These are phyloP conservation scores for Fennellomyces sp. DNA, from an alignment of 371 early-diverging fungal genomes.

Conservation along the genomic window DNA sequence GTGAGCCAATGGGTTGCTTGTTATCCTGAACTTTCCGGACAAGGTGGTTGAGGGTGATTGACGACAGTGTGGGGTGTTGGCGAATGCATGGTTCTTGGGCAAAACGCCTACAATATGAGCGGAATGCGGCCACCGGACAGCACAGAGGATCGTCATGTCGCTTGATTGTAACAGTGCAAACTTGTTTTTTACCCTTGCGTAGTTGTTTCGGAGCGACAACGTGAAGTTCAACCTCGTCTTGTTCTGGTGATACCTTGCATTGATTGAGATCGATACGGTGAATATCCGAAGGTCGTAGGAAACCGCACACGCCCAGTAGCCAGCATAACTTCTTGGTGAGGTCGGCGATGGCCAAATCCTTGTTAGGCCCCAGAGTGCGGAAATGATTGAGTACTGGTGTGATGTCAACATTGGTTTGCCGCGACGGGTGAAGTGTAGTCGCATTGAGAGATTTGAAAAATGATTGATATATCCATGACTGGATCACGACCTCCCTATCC, in stretches of 20 bases:
- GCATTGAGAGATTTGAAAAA: slow-evolving; percentile 9
- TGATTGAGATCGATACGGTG: slow-evolving; percentile 22
- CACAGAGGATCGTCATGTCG: slow-evolving; percentile 11
- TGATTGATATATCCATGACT: background rate
- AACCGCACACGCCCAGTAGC: slow-evolving; percentile 20
- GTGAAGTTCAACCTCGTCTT: background rate
- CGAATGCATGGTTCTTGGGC: no score
- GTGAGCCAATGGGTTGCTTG: no score
- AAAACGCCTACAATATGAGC: no score
- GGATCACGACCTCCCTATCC: no score
- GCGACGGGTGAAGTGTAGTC: background rate
- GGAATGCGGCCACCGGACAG: slow-evolving; percentile 16
- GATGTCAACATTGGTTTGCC: background rate
- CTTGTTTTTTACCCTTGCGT: no score
- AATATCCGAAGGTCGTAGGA: slow-evolving; percentile 27
- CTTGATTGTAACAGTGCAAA: slow-evolving; percentile 2
- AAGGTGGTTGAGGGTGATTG: no score
- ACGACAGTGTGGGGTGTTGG: no score
- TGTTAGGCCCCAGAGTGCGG: background rate
- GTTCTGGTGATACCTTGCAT: slow-evolving; percentile 2
- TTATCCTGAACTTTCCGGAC: no score
- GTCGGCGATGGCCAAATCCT: background rate
- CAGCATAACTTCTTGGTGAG: no score
- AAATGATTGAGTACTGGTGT: background rate
- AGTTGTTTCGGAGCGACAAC: slow-evolving; percentile 17